Base-by-base conservation (phyloP, 805 yeast species). In the Scheffersomyces lignosus region DNA sequence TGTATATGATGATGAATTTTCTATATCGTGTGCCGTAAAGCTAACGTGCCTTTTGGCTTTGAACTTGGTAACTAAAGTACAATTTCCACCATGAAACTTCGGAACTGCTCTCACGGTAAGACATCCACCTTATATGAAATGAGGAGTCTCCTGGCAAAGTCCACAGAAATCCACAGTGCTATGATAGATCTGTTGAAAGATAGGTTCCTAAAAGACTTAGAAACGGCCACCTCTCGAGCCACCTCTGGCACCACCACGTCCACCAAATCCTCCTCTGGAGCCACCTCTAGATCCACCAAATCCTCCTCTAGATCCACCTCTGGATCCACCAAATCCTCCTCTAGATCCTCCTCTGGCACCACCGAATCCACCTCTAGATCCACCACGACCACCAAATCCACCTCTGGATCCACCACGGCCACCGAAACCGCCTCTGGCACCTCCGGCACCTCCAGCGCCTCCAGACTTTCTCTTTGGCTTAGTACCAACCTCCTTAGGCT, bases 401-500 rank as follows among this genome's bases (percentile, higher is more conserved):
- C 47, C 47, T 15, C 54, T 45, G 20, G 42, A 42, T 1, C 54
- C 54, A 16, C 51, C 38, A 10, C 41, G 41, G 13, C 50, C 51
- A 38, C 75, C 71, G 24, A 39, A 36, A 31, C 69, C 66, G 27
- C 70, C 70, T 28, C 73, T 62, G 27, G 58, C 54, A 26, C 78
- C 75, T 20, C 64, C 53, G 22, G 60, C 51, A 30, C 80, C 77
- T 42, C 80, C 78, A 41, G 77, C 73, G 29, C 75, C 70, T 53
- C 79, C 71, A 65, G 81, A 73, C 72, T 79, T 81, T 69, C 73
- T 83, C 62, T 84, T 79, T 50, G 85, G 83, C 60, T 83, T 84
- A 47, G 96, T 93, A 27, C 90, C 91, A 31, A 78, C 78, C 38
- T 78, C 83, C 73, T 87, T 87, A 34, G 99, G 96, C 71, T 91